Percentiles rank a stretch among this genome's conserved stretches.
These are phyloP conservation scores for Colletotrichum falcatum DNA, from an alignment of 2,329 filamentous ascomycete genomes.

Conservation along the genomic window DNA sequence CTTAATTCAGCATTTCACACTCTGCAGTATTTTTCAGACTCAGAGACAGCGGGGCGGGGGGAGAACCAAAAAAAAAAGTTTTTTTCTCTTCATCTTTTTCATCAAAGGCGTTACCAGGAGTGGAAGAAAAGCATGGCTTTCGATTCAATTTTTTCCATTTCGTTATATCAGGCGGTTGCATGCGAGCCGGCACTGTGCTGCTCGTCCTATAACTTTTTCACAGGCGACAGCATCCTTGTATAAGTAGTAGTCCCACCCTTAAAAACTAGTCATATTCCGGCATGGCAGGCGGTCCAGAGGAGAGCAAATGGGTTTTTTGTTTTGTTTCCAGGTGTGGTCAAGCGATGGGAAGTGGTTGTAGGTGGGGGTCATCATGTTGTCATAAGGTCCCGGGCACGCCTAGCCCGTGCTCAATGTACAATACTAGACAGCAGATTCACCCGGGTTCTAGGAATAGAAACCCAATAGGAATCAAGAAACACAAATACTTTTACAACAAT, in stretches of 20 bases:
- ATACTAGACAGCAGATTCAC: conserved; percentile 25
- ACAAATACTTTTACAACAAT: conserved; percentile 6
- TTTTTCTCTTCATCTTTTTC: background rate
- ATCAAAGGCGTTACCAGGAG: conserved; percentile 28
- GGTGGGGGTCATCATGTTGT: background rate
- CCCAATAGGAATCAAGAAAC: conserved; percentile 14
- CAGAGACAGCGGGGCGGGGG: conserved; percentile 5
- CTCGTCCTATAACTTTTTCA: conserved; percentile 24
- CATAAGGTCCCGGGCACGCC: background rate
- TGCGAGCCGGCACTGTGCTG: conserved; percentile 27
- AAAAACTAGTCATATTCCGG: conserved; percentile 36
- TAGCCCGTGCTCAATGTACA: conserved; percentile 23
- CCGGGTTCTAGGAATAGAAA: conserved; percentile 15
- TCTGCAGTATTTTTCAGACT: conserved; percentile 34
- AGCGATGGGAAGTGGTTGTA: background rate
- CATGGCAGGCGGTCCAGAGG: conserved; percentile 32
- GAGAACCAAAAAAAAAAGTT: conserved; percentile 9
- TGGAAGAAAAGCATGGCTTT: conserved; percentile 36
- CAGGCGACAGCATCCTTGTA: conserved; percentile 38
- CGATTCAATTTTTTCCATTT: conserved; percentile 5
- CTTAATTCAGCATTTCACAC: conserved; percentile 23
- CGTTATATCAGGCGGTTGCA: conserved; percentile 20
- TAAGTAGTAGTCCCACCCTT: conserved; percentile 19
- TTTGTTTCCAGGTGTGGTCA: background rate
- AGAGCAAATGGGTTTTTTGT: conserved; percentile 17